These are phyloP conservation scores for Phaffia australis DNA, from an alignment of 768 basidiomycete genomes.

Conservation along the genomic window DNA sequence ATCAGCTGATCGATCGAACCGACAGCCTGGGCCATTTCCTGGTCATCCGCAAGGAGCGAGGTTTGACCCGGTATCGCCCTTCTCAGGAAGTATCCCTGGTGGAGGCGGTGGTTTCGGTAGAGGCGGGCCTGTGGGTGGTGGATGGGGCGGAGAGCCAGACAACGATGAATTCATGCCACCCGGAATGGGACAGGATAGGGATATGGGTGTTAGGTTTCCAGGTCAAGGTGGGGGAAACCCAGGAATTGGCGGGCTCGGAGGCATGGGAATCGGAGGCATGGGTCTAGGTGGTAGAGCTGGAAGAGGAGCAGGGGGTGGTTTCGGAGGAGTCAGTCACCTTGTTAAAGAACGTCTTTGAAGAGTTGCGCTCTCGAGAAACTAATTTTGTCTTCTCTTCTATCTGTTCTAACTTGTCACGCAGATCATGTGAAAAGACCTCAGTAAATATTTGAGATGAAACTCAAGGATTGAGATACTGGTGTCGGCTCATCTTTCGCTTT, in stretches of 20 bases:
- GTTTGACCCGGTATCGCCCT: slow-evolving; percentile 18
- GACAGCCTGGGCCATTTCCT: slow-evolving; percentile 4
- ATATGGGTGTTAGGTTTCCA: slow-evolving; percentile 10
- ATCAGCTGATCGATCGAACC: neutral
- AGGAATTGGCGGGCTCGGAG: neutral
- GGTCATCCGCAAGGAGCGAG: slow-evolving; percentile 14
- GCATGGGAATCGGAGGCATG: neutral
- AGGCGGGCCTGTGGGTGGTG: neutral
- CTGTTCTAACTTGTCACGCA: too few species aligned
- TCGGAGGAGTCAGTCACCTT: neutral
- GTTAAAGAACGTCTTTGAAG: too few species aligned
- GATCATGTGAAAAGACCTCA: too few species aligned
- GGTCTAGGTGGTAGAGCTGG: neutral
- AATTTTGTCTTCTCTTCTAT: too few species aligned
- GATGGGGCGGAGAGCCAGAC: slow-evolving; percentile 18
- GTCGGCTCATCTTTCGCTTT: too few species aligned
- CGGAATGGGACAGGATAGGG: slow-evolving; percentile 7
- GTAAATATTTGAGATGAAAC: too few species aligned
- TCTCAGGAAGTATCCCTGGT: neutral
- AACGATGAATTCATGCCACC: slow-evolving; percentile 27
- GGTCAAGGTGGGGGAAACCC: slow-evolving; percentile 11
- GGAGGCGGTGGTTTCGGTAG: slow-evolving; percentile 7
- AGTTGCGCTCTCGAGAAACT: too few species aligned
- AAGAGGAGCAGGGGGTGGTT: slow-evolving; percentile 7
- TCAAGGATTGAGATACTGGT: too few species aligned